Percentiles rank a stretch among this genome's conserved stretches.
Conservation (phyloP, 192 early-diverging fungal species). For the Thoreauomyces humboldtii region DNA sequence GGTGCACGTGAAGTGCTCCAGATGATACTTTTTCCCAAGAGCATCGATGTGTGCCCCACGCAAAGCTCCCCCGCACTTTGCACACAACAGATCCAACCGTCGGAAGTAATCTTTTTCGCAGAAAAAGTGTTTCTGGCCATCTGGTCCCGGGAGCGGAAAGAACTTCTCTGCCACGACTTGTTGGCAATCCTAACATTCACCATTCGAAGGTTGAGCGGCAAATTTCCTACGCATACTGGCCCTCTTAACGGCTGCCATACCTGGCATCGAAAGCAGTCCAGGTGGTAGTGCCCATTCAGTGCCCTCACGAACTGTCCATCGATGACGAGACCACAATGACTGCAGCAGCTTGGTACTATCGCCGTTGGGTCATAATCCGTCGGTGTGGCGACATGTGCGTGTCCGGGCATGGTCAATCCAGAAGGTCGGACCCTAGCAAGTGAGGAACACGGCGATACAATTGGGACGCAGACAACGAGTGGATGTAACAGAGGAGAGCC, state of each 20-base stretch:
- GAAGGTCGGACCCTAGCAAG: too few relatives aligned
- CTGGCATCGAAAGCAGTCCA: constrained; percentile 93
- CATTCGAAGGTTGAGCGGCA: not conserved
- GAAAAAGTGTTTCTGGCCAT: constrained; percentile 61
- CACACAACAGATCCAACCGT: constrained; percentile 77
- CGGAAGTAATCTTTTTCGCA: constrained; percentile 91
- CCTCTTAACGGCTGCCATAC: constrained; percentile 50
- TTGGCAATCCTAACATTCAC: constrained; percentile 65
- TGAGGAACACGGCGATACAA: too few relatives aligned
- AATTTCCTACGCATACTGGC: not conserved
- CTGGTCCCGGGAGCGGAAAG: constrained; percentile 64
- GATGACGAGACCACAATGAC: constrained; percentile 68
- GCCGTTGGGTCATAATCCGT: constrained; percentile 10
- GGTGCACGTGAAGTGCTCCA: constrained; percentile 96
- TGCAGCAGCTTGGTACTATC: constrained; percentile 46
- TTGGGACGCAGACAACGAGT: too few relatives aligned
- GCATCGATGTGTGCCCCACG: constrained; percentile 91
- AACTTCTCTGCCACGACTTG: constrained; percentile 80
- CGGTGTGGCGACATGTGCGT: not conserved
- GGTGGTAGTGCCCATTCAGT: constrained; percentile 77
- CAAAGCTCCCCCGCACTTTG: constrained; percentile 83
- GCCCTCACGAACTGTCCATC: constrained; percentile 91
- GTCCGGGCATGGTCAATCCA: constrained; percentile 12
- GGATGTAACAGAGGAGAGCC: too few relatives aligned
- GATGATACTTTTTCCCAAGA: constrained; percentile 89